Percentiles rank a stretch among this genome's conserved stretches.
phyloP scores from a whole-genome alignment of 169 alveolate species.

The Eimeria necatrix region DNA sequence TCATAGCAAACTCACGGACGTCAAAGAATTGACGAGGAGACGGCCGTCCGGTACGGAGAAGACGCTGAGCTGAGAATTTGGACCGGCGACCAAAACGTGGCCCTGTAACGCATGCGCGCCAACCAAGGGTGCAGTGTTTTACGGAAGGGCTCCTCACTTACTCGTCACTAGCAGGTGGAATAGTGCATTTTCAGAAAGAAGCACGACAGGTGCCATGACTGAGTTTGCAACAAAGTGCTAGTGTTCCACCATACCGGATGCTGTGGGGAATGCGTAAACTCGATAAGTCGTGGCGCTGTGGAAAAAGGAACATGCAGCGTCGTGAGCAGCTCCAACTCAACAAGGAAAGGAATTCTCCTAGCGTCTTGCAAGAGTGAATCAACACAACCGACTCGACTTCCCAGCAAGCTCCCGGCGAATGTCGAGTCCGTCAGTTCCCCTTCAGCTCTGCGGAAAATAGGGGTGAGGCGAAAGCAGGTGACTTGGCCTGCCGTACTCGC shows the following conservation, averaged over 20 bases:
- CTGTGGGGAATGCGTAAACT: not conserved
- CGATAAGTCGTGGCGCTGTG: constrained; percentile 21
- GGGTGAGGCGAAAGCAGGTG: constrained; percentile 34
- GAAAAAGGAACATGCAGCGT: constrained; percentile 51
- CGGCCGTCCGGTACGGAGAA: constrained; percentile 64
- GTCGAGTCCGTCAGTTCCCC: not conserved
- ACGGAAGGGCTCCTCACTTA: too few relatives aligned
- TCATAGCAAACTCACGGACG: not conserved
- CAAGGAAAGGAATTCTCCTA: not conserved
- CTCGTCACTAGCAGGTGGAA: too few relatives aligned
- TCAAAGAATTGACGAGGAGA: constrained; percentile 52
- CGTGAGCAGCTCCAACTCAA: not conserved
- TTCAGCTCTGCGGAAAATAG: not conserved
- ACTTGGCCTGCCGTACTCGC: constrained; percentile 60
- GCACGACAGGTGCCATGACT: too few relatives aligned
- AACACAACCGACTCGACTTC: constrained; percentile 3
- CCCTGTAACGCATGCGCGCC: constrained; percentile 4
- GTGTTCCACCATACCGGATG: not conserved
- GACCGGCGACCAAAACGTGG: constrained; percentile 48
- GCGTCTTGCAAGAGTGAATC: not conserved
- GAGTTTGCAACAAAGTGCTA: not conserved
- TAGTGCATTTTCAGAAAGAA: too few relatives aligned
- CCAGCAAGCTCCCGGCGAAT: constrained; percentile 1
- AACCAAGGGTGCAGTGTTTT: too few relatives aligned
- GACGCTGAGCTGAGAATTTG: constrained; percentile 41